Evolutionary conservation across 805 yeast genomes (phyloP), one percentile per base, ranked within the genome.

Genomic region (Candida vaughaniae): DNA sequence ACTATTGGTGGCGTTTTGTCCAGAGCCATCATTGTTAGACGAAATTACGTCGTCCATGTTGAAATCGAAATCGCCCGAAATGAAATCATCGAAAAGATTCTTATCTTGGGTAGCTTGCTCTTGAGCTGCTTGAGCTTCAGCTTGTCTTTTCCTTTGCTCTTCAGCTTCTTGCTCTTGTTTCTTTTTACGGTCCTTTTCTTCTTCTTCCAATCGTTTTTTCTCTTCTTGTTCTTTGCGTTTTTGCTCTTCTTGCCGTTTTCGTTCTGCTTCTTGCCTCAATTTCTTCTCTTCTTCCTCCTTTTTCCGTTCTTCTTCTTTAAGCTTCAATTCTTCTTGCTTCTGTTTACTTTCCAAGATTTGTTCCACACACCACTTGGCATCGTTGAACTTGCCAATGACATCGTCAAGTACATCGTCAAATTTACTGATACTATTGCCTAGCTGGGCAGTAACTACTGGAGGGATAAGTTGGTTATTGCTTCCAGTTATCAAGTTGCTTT

Each of bases 321-420:
- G 30, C 47, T 62, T 64, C 46, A 60, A 36, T 45, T 66, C 71
- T 43, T 66, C 71, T 42, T 66, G 70, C 29, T 57, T 55, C 46
- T 65, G 71, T 45, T 58, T 63, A 48, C 56, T 66, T 45, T 68
- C 71, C 22, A 67, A 48, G 34, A 68, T 67, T 41, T 60, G 66
- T 38, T 60, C 71, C 4, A 68, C 51, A 38, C 73, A 68, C 74
- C 74, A 68, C 25, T 55, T 51, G 2, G 71, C 65, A 34, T 68
- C 73, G 45, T 66, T 67, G 42, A 68, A 62, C 43, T 66, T 66
- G 36, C 56, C 41, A 8, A 61, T 53, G 2, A 72, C 63, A 6
- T 68, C 73, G 44, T 68, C 74, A n/a, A 68, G 53, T 20, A 66
- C 56, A 37, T 57, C 69, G 42, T 68, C 73, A 39, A 68, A 67